Percentiles rank a stretch among this genome's conserved stretches.
These are phyloP conservation scores for Brassica napus DNA, from an alignment of 345 rosid genomes.

Conservation along the genomic window DNA sequence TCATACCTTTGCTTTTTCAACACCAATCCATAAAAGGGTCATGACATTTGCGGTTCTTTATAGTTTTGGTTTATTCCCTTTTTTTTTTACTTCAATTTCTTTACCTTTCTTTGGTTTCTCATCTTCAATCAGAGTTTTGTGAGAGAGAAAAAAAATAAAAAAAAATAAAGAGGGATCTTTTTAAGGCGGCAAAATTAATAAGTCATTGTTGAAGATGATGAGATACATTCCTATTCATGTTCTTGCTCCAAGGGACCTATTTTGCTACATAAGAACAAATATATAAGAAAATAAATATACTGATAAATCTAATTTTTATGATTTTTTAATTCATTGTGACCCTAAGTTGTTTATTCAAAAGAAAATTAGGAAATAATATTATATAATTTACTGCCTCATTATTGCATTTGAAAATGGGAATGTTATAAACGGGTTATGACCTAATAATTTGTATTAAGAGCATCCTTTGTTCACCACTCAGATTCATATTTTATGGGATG, in stretches of 20 bases:
- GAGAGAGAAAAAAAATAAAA: slow-evolving; percentile 3
- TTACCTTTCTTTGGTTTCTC: slow-evolving; percentile 28
- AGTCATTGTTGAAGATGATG: slow-evolving; percentile 24
- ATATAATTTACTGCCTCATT: not conserved
- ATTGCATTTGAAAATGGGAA: not conserved
- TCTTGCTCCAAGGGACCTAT: slow-evolving; percentile 22
- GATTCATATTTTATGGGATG: not conserved
- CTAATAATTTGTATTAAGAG: not conserved
- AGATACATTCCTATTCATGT: slow-evolving; percentile 28
- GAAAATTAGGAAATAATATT: not conserved
- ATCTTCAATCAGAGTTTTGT: slow-evolving; percentile 22
- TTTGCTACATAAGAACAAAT: slow-evolving; percentile 12
- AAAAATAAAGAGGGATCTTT: slow-evolving; percentile 18
- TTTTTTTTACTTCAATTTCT: slow-evolving; percentile 1
- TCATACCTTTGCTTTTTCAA: slow-evolving; percentile 7
- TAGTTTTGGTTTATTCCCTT: slow-evolving; percentile 15
- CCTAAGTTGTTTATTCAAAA: not conserved
- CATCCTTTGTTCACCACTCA: not conserved
- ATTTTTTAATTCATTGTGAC: not conserved
- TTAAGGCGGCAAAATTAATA: slow-evolving; percentile 31
- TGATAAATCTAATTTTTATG: not conserved
- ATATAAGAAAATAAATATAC: slow-evolving; percentile 10
- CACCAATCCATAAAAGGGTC: slow-evolving; percentile 27
- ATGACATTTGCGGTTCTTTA: slow-evolving; percentile 35
- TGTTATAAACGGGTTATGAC: not conserved